phyloP scores from a whole-genome alignment of 192 early-diverging fungal genomes.

The Bifiguratus adelaidae region DNA sequence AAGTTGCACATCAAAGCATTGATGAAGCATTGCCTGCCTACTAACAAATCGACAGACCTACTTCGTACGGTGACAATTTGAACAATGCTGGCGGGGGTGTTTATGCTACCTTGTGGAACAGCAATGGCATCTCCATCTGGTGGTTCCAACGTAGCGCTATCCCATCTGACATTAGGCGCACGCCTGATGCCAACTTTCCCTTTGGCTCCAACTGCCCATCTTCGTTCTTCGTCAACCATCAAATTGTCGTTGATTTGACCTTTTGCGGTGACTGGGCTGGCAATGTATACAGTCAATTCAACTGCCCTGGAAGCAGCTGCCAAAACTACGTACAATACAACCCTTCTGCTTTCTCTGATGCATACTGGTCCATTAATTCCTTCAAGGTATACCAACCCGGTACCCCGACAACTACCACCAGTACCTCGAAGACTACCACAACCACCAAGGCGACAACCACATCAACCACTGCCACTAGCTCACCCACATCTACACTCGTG shows the following conservation, averaged over 20 bases:
- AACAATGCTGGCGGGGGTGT: constrained; percentile 27
- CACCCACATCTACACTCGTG: no score
- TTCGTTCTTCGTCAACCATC: constrained; percentile 3
- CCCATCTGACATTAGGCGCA: neutral
- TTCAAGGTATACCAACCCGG: constrained; percentile 10
- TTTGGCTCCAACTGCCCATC: constrained; percentile 14
- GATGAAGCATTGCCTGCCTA: no score
- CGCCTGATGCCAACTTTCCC: constrained; percentile 6
- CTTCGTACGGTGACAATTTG: constrained; percentile 17
- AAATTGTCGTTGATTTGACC: constrained; percentile 14
- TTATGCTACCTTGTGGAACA: constrained; percentile 19
- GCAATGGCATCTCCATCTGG: constrained; percentile 3
- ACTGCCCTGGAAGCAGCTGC: constrained; percentile 9
- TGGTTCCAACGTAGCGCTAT: neutral
- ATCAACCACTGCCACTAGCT: no score
- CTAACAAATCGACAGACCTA: no score
- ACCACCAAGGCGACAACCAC: no score
- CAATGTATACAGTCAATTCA: neutral
- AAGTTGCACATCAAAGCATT: no score
- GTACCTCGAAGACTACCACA: no score
- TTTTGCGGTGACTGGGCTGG: constrained; percentile 21
- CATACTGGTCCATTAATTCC: constrained; percentile 8
- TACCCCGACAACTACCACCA: no score
- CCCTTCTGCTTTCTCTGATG: constrained; percentile 4
- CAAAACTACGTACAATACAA: constrained; percentile 2